phyloP scores from a whole-genome alignment of 2,329 filamentous ascomycete species.

The Colletotrichum brevisporum region DNA sequence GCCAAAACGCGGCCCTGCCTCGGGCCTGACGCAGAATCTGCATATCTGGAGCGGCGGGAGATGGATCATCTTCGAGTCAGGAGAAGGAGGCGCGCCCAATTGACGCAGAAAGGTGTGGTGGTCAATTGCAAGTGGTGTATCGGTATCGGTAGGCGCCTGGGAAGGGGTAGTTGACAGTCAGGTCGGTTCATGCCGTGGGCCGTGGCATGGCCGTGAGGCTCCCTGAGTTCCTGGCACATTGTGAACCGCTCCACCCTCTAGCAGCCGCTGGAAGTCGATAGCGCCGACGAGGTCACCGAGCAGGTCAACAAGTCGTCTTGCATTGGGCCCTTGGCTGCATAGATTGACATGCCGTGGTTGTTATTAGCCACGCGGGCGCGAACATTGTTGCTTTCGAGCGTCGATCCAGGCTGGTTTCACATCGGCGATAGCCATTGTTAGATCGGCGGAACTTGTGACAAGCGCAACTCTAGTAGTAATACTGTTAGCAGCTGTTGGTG shows the following conservation, averaged over 20 bases:
- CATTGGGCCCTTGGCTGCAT: conserved; percentile 23
- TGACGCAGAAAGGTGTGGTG: too few species aligned
- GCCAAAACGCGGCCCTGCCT: conserved; percentile 19
- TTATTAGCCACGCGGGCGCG: conserved; percentile 6
- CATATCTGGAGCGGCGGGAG: conserved; percentile 20
- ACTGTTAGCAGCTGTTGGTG: neutral
- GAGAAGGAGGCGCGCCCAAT: neutral
- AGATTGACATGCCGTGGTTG: conserved; percentile 10
- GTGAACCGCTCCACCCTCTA: neutral
- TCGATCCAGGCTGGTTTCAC: conserved; percentile 27
- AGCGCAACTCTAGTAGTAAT: conserved; percentile 7
- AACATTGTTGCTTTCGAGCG: conserved; percentile 7
- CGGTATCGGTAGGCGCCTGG: neutral
- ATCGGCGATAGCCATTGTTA: conserved; percentile 16
- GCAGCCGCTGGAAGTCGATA: conserved; percentile 11
- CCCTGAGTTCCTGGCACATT: neutral
- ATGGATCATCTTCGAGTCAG: conserved; percentile 29
- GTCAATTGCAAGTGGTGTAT: too few species aligned
- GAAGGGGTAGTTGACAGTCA: conserved; percentile 13
- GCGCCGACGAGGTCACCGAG: conserved; percentile 18
- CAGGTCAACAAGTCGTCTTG: conserved; percentile 11
- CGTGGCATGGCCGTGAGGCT: conserved; percentile 8
- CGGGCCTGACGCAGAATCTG: conserved; percentile 17
- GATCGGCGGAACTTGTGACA: conserved; percentile 32
- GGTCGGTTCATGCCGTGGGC: conserved; percentile 4